A percentile compares a stretch with the other conserved stretches of the same genome.
Conservation (phyloP, 2,329 filamentous ascomycete genomes). For the Colletotrichum tropicicola region DNA sequence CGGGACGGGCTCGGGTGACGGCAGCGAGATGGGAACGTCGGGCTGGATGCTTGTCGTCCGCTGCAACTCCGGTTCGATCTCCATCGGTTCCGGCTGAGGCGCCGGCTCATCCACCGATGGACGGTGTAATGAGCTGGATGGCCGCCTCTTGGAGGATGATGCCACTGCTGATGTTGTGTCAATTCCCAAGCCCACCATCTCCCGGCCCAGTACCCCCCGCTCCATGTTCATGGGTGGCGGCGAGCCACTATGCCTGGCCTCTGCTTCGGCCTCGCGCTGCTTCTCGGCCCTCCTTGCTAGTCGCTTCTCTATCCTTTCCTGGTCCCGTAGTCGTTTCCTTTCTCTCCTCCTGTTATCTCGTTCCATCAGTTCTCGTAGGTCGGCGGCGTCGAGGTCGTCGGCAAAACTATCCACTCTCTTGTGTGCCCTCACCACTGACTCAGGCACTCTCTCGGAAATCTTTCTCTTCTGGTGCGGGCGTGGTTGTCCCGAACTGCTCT, state of each 20-base stretch:
- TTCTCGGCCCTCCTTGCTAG: slow-evolving; percentile 74
- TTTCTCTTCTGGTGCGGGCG: slow-evolving; percentile 60
- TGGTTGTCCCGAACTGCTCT: slow-evolving; percentile 52
- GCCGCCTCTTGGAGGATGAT: slow-evolving; percentile 63
- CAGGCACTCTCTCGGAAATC: slow-evolving; percentile 59
- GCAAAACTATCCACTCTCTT: slow-evolving; percentile 77
- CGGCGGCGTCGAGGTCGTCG: slow-evolving; percentile 85
- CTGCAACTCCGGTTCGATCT: slow-evolving; percentile 45
- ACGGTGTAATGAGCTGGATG: slow-evolving; percentile 46
- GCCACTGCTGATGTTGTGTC: slow-evolving; percentile 57
- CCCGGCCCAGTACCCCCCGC: slow-evolving; percentile 68
- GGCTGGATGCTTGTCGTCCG: slow-evolving; percentile 57
- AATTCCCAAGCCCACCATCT: slow-evolving; percentile 63
- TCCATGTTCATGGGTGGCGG: slow-evolving; percentile 66
- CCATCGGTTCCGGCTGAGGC: slow-evolving; percentile 22
- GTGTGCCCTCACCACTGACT: slow-evolving; percentile 68
- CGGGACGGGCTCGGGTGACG: background rate
- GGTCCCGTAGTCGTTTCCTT: slow-evolving; percentile 74
- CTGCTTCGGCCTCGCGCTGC: slow-evolving; percentile 66
- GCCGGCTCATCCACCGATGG: slow-evolving; percentile 31
- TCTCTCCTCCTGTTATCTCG: slow-evolving; percentile 84
- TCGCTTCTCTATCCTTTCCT: slow-evolving; percentile 71
- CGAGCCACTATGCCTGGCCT: slow-evolving; percentile 59
- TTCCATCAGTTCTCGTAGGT: slow-evolving; percentile 89
- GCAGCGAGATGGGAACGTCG: slow-evolving; percentile 36